Evolutionary conservation across 176 grass and related monocot genomes (phyloP), one percentile per base, ranked within the genome.

Genomic region (Aegilops umbellulata): DNA sequence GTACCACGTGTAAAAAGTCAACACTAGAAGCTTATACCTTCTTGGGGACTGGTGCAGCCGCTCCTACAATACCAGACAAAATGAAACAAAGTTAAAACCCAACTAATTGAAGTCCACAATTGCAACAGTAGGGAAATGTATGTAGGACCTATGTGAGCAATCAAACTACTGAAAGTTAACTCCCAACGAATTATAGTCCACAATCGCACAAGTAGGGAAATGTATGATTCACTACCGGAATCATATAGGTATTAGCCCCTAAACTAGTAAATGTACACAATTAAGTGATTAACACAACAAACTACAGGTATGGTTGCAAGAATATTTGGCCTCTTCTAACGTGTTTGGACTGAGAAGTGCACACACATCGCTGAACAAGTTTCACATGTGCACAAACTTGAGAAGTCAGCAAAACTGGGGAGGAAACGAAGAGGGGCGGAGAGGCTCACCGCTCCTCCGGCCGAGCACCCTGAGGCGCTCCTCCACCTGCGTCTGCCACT

Each of bases 401-500:
- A 22, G 0, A 78, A 57, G 7, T 7, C 27, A 60, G 15, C 6
- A 17, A 53, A 74, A 74, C 29, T 74, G 26, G 7, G 1, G 41
- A 29, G 14, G 2, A 29, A 17, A 80, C 14, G 19, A 79, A 26
- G 74, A 6, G 34, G 10, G 34, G 22, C 0, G 24, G 53, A 15
- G 22, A 85, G 69, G 7, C 80, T 86, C 85, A 90, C 91, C 90
- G 42, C 83, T 84, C 84, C 96, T 98, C 92, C 86, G 86, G 27
- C 80, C 83, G 36, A 98, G 87, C 36, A 95, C 86, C 63, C 86
- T 85, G 53, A 98, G 88, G 31, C 93, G 90, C 35, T 98, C 96
- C 76, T 91, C 92, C 3, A 98, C 92, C 66, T 91, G 90, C 15
- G 86, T 36, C 85, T 94, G 93, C 96, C 96, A 98, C 81, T 94